Conservation (phyloP, 495 filamentous ascomycete species). For the Neurospora sp. region DNA sequence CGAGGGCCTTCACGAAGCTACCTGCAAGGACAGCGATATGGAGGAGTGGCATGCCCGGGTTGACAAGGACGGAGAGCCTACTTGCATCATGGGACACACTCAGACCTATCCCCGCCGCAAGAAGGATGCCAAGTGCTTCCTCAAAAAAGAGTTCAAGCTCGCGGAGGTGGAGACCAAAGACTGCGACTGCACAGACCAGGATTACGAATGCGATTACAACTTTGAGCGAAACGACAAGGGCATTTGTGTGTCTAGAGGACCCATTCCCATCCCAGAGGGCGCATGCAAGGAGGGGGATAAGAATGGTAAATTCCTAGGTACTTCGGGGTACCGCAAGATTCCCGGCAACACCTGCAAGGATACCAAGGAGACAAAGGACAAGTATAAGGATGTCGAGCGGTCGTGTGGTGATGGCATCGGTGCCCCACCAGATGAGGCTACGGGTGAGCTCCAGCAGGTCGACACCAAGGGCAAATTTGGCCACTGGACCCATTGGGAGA, state of each 20-base stretch:
- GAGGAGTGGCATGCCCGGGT: constrained; percentile 79
- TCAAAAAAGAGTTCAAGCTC: constrained; percentile 76
- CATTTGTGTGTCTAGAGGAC: constrained; percentile 45
- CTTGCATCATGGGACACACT: constrained; percentile 90
- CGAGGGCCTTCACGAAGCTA: constrained; percentile 63
- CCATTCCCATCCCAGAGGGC: constrained; percentile 48
- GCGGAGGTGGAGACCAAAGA: constrained; percentile 49
- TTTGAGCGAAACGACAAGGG: constrained; percentile 52
- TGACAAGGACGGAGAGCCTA: constrained; percentile 67
- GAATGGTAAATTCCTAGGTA: constrained; percentile 63
- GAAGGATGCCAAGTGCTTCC: constrained; percentile 76
- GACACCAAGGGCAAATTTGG: constrained; percentile 46
- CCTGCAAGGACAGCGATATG: constrained; percentile 73
- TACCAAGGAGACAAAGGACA: constrained; percentile 40
- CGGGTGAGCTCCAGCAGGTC: constrained; percentile 48
- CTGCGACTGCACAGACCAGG: constrained; percentile 70
- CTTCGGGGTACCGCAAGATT: constrained; percentile 85
- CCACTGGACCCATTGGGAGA: constrained; percentile 47
- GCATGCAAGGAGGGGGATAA: constrained; percentile 52
- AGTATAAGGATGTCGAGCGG: constrained; percentile 51
- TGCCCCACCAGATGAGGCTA: constrained; percentile 33
- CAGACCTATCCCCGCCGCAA: constrained; percentile 77
- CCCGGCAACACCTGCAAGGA: constrained; percentile 75
- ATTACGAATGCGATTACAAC: constrained; percentile 94
- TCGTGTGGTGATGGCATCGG: constrained; percentile 38